These are phyloP conservation scores for Colletotrichum sp. DNA, from an alignment of 2,329 filamentous ascomycete species.

Conservation along the genomic window DNA sequence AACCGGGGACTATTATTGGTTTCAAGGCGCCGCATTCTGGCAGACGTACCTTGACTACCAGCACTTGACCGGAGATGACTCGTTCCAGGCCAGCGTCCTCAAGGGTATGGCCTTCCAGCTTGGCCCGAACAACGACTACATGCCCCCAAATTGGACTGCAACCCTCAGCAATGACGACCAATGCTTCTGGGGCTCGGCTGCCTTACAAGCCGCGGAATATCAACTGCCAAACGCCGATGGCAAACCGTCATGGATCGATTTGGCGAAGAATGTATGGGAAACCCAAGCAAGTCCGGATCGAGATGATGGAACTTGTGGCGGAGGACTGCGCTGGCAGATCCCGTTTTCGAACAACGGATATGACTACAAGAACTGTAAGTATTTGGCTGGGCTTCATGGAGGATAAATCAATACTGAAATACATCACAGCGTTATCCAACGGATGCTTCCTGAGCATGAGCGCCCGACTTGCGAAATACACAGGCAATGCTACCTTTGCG, in stretches of 20 bases:
- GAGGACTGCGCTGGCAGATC: slow-evolving; percentile 73
- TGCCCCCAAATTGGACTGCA: slow-evolving; percentile 51
- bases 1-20: slow-evolving; percentile 41
- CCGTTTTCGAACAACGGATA: slow-evolving; percentile 68
- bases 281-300: slow-evolving; percentile 47
- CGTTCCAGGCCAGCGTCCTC: slow-evolving; percentile 53
- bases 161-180: slow-evolving; percentile 64
- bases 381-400: too few species aligned
- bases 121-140: slow-evolving; percentile 52
- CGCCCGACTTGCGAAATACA: slow-evolving; percentile 67
- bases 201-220: slow-evolving; percentile 61
- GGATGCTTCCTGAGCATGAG: slow-evolving; percentile 55
- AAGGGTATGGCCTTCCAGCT: slow-evolving; percentile 51
- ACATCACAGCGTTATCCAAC: slow-evolving; percentile 43
- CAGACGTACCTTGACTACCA: slow-evolving; percentile 44
- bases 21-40: slow-evolving; percentile 34
- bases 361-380: slow-evolving; percentile 63
- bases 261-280: slow-evolving; percentile 66
- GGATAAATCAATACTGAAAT: background rate
- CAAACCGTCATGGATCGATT: slow-evolving; percentile 53
- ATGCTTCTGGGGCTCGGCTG: slow-evolving; percentile 62
- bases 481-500: slow-evolving; percentile 59
- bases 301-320: slow-evolving; percentile 59
- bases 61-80: slow-evolving; percentile 47
- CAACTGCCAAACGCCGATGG: slow-evolving; percentile 52